A percentile compares a stretch with the other conserved stretches of the same genome.
Evolutionary conservation across 1,284 basidiomycete species (phyloP).

Genomic region (Microbotryum violaceum): DNA sequence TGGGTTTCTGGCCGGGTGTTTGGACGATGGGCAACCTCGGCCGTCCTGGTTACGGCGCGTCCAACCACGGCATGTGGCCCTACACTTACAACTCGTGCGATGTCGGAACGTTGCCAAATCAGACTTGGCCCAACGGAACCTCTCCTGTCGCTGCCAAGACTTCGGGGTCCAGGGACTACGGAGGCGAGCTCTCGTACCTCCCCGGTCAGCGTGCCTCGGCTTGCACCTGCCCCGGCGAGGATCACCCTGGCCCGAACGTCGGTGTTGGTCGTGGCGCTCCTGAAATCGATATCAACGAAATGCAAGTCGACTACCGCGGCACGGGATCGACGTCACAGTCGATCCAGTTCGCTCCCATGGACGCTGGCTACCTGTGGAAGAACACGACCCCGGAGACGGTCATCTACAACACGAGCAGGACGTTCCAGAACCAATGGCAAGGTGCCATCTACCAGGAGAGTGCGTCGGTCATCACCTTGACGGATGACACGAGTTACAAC

Average conservation of each 20-base stretch:
- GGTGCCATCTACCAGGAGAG: constrained; percentile 31
- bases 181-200: constrained; percentile 45
- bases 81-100: constrained; percentile 71
- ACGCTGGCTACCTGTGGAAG: constrained; percentile 44
- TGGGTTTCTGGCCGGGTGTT: constrained; percentile 41
- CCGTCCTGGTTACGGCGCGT: constrained; percentile 69
- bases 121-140: constrained; percentile 47
- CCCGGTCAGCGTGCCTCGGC: constrained; percentile 45
- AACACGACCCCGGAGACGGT: constrained; percentile 46
- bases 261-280: constrained; percentile 39
- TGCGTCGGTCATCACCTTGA: constrained; percentile 28
- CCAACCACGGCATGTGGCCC: constrained; percentile 72
- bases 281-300: constrained; percentile 52
- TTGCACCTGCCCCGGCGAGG: constrained; percentile 44
- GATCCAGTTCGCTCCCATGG: constrained; percentile 49
- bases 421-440: constrained; percentile 44
- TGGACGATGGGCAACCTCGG: constrained; percentile 62
- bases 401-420: constrained; percentile 46
- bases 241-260: constrained; percentile 44
- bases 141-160: constrained; percentile 28
- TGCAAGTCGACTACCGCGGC: constrained; percentile 40
- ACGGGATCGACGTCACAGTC: constrained; percentile 44
- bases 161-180: constrained; percentile 32
- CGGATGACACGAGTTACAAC: constrained; percentile 27
- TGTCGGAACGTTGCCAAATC: constrained; percentile 73